Evolutionary conservation across 495 filamentous ascomycete species (phyloP), one percentile per base, ranked within the genome.

Genomic region (Hypoxylon subgilvum): DNA sequence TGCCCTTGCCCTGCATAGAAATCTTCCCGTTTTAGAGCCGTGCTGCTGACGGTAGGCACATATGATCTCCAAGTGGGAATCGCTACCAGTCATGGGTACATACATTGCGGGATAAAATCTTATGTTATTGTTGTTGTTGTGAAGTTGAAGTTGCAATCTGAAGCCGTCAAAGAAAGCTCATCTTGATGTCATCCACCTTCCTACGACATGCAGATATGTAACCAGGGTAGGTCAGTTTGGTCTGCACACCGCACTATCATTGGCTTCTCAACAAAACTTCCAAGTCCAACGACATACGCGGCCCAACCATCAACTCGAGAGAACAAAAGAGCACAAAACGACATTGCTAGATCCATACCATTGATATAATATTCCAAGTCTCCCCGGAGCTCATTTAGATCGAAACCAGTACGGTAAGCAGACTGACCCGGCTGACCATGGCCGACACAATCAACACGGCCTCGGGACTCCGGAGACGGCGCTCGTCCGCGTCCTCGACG

Each of bases 381-480:
- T 10, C 27, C 10, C 23, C 8, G 3, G 23, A 4, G 3, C 8
- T 27, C 8, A 8, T 27, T 27, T 27, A 27, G 23, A 27, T 27
- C 23, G 23, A 3, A 27, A 27, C 23, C 8, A 27, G 23, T 4
- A 27, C 8, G 8, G 23, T 4, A 27, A 27, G 3, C 8, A 8
- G 3, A 8, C 23, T 27, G 34, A 16, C 6, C 34, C 34, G 13
- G 8, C 9, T 5, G n/a, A 30, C 35, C 50, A 69, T 67, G 61
- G 27, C 67, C 34, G 41, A 53, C 35, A 12, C 52, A 25, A 44
- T 38, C 2, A 48, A 49, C 13, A 23, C 23, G 8, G 16, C 13
- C 22, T 53, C 64, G 14, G 53, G 59, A 30, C 45, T 60, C 35
- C 62, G 62, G 35, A 60, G 46, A 18, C 64, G 60, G 27, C 66